Conservation (phyloP, 176 grass and related monocot genomes). For the Zizania latifolia region DNA sequence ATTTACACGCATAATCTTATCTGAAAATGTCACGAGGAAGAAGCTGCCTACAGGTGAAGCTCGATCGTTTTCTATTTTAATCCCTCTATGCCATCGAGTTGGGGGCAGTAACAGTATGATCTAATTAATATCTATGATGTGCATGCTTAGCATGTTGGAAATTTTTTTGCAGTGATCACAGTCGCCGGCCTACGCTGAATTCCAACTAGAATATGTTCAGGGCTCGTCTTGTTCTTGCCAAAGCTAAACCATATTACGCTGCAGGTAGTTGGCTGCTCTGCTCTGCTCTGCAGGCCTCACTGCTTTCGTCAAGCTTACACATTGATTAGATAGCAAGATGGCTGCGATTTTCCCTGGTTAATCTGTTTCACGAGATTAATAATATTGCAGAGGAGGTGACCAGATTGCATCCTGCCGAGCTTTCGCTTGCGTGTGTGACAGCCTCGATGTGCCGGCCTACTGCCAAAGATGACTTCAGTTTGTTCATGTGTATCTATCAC, state of each 20-base stretch:
- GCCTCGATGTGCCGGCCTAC: not conserved
- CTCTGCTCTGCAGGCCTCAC: not conserved
- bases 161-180: too few relatives aligned
- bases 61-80: not conserved
- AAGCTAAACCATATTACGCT: not conserved
- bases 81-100: not conserved
- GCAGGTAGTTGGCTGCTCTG: not conserved
- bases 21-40: constrained; percentile 10
- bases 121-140: not conserved
- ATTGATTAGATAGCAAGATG: not conserved
- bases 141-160: not conserved
- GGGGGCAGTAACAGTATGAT: constrained; percentile 15
- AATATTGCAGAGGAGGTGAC: not conserved
- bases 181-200: too few relatives aligned
- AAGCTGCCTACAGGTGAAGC: not conserved
- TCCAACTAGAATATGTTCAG: not conserved
- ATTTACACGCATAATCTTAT: constrained; percentile 10
- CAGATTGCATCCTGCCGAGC: not conserved
- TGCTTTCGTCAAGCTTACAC: constrained; percentile 11
- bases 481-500: constrained; percentile 30
- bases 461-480: constrained; percentile 12
- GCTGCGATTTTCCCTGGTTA: not conserved
- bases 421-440: constrained; percentile 27
- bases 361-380: not conserved
- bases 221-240: not conserved